These are phyloP conservation scores for Maudiozyma bulderi DNA, from an alignment of 805 yeast species.

Conservation along the genomic window DNA sequence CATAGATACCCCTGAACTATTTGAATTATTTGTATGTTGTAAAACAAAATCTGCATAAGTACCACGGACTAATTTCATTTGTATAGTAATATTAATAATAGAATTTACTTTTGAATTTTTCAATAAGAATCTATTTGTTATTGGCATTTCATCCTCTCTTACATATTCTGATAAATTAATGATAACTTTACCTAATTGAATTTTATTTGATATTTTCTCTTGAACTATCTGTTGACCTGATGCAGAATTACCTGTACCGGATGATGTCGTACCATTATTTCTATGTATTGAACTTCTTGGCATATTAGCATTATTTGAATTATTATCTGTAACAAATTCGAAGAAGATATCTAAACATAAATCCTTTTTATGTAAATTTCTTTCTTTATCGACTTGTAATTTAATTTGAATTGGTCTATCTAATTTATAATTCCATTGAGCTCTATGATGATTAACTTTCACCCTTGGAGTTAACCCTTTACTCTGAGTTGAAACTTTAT, in stretches of 20 bases:
- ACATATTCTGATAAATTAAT: slow-evolving; percentile 69
- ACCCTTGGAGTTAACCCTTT: slow-evolving; percentile 35
- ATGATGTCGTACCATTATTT: not conserved
- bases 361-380: slow-evolving; percentile 28
- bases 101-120: slow-evolving; percentile 78
- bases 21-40: not conserved
- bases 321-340: slow-evolving; percentile 23
- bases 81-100: slow-evolving; percentile 54
- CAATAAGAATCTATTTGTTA: slow-evolving; percentile 55
- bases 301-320: not conserved
- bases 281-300: not conserved
- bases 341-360: slow-evolving; percentile 38
- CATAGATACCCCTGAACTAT: too few species aligned
- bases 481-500: slow-evolving; percentile 11
- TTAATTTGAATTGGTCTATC: slow-evolving; percentile 32
- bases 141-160: slow-evolving; percentile 36
- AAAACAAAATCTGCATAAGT: slow-evolving; percentile 23
- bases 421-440: slow-evolving; percentile 36
- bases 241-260: not conserved
- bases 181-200: slow-evolving; percentile 54
- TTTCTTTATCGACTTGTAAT: slow-evolving; percentile 32
- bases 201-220: slow-evolving; percentile 28
- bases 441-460: slow-evolving; percentile 43
- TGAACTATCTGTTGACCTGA: slow-evolving; percentile 3
- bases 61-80: slow-evolving; percentile 36